A percentile compares a stretch with the other conserved stretches of the same genome.
Evolutionary conservation across 1,284 basidiomycete species (phyloP).

Genomic region (Trametes versicolor): DNA sequence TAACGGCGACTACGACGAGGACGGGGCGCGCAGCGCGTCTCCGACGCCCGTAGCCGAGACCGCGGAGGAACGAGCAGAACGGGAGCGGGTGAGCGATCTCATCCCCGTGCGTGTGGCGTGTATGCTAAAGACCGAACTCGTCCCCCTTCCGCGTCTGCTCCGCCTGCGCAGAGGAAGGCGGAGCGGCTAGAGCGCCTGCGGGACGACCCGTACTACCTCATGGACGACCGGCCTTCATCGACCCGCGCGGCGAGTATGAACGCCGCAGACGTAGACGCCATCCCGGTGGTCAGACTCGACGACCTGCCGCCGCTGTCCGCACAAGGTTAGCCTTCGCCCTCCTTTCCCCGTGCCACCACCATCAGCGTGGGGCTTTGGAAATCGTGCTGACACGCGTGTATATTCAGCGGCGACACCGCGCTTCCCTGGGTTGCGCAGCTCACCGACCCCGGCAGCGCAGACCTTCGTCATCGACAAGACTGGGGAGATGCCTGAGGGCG

Average conservation of each 20-base stretch:
- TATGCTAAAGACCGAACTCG: conserved; percentile 3
- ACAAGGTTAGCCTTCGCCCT: conserved; percentile 45
- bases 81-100: conserved; percentile 61
- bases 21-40: conserved; percentile 35
- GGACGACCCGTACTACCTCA: conserved; percentile 91
- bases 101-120: conserved; percentile 2
- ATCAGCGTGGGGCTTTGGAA: neutral
- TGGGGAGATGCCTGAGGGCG: conserved; percentile 86
- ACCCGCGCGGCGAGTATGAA: conserved; percentile 40
- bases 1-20: conserved; percentile 30
- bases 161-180: conserved; percentile 66
- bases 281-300: conserved; percentile 87
- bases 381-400: neutral
- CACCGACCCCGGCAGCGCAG: conserved; percentile 37
- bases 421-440: conserved; percentile 44
- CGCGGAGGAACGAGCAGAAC: conserved; percentile 63
- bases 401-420: conserved; percentile 33
- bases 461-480: conserved; percentile 76
- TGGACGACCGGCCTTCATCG: conserved; percentile 61
- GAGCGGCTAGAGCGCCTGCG: conserved; percentile 77
- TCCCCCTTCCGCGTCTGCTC: neutral
- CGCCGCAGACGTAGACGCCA: conserved; percentile 79
- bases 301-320: conserved; percentile 61
- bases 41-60: conserved; percentile 57
- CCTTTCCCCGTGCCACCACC: neutral